These are phyloP conservation scores for Cardamine occulta DNA, from an alignment of 345 rosid genomes.

Conservation along the genomic window DNA sequence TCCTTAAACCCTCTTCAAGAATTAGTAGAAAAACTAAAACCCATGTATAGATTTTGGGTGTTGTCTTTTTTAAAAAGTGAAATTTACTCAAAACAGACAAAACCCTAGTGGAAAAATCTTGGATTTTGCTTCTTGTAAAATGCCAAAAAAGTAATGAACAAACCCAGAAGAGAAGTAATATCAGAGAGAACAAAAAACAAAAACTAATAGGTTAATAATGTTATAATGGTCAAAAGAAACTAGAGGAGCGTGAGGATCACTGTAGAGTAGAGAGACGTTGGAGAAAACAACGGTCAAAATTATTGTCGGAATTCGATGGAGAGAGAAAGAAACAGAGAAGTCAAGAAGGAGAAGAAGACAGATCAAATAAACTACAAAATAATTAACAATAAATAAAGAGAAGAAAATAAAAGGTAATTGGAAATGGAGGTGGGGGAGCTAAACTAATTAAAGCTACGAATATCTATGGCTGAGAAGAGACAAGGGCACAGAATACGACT, in stretches of 20 bases:
- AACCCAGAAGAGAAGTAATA: constrained; percentile 27
- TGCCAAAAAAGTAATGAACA: neutral
- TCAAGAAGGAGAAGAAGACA: constrained; percentile 38
- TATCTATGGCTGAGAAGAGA: constrained; percentile 19
- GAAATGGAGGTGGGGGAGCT: constrained; percentile 16
- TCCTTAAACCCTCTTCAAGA: constrained; percentile 39
- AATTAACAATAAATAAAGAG: neutral
- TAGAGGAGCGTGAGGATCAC: constrained; percentile 44
- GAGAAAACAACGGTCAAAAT: constrained; percentile 47
- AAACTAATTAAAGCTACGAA: constrained; percentile 31
- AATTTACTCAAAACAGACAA: constrained; percentile 12
- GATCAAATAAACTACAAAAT: neutral
- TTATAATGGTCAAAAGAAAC: constrained; percentile 32
- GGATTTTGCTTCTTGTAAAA: constrained; percentile 25
- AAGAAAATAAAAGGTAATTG: neutral
- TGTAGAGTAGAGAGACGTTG: constrained; percentile 45
- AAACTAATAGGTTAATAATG: neutral
- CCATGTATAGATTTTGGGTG: neutral
- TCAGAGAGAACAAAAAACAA: constrained; percentile 10
- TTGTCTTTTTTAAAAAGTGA: neutral
- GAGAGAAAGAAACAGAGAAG: constrained; percentile 34
- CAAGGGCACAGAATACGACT: constrained; percentile 31
- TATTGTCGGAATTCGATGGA: constrained; percentile 38
- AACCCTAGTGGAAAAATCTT: neutral
- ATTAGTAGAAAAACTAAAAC: constrained; percentile 18